phyloP scores from a whole-genome alignment of 164 flowering plant genomes.

The Macadamia tetraphylla region DNA sequence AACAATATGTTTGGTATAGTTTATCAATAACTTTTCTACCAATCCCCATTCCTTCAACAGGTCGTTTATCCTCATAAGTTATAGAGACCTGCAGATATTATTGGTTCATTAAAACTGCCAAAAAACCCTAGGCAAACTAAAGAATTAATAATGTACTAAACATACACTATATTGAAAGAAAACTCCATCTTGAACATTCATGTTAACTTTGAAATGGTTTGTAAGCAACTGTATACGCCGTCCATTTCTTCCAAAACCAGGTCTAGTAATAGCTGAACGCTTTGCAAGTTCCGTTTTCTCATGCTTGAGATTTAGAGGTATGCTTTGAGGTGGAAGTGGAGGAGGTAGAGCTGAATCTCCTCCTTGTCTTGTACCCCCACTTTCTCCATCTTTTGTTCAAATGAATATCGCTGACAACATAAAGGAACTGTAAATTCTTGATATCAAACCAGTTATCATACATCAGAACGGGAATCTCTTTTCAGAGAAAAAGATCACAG shows the following conservation, averaged over 20 bases:
- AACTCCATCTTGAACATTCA: slow-evolving; percentile 34
- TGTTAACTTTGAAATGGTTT: slow-evolving; percentile 64
- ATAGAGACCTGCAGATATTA: slow-evolving; percentile 50
- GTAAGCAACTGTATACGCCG: slow-evolving; percentile 39
- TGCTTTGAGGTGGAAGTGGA: slow-evolving; percentile 24
- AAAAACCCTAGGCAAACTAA: not conserved
- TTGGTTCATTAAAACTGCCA: not conserved
- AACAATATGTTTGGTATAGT: slow-evolving; percentile 50
- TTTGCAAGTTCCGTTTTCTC: slow-evolving; percentile 26
- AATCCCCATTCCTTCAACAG: slow-evolving; percentile 47
- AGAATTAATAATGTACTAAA: not conserved
- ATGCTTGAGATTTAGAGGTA: slow-evolving; percentile 21
- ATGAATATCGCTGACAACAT: not conserved
- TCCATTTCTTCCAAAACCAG: slow-evolving; percentile 58
- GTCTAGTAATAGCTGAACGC: slow-evolving; percentile 35
- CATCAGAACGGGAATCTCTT: too few species aligned
- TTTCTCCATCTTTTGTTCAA: slow-evolving; percentile 23
- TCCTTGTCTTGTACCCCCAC: slow-evolving; percentile 11
- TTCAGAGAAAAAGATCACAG: too few species aligned
- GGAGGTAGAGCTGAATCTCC: slow-evolving; percentile 20
- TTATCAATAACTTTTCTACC: slow-evolving; percentile 55
- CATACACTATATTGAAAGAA: slow-evolving; percentile 73
- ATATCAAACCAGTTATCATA: too few species aligned
- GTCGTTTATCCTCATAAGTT: slow-evolving; percentile 33
- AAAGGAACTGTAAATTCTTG: too few species aligned